Conservation (phyloP, 495 filamentous ascomycete species). For the Neurospora sp. region DNA sequence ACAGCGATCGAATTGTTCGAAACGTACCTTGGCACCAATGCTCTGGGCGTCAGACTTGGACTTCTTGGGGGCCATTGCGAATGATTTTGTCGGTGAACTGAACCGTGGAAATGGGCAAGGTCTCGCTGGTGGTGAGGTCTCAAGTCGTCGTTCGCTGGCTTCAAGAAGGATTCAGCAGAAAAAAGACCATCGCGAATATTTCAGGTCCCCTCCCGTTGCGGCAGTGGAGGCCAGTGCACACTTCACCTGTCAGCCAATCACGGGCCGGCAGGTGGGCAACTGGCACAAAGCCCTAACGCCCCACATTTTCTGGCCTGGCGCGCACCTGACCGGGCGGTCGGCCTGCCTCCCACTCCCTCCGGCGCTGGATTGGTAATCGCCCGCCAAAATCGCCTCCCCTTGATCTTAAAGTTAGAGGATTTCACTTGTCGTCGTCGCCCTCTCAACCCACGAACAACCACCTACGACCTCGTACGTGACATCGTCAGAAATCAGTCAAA, state of each 20-base stretch:
- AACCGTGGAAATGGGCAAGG: neutral
- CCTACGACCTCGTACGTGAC: conserved; percentile 28
- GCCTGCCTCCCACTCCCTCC: conserved; percentile 9
- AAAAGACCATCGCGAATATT: neutral
- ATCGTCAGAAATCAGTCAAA: conserved; percentile 53
- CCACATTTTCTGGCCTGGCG: conserved; percentile 17
- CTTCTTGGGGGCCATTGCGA: conserved; percentile 85
- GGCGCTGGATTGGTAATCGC: conserved; percentile 25
- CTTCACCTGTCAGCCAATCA: neutral
- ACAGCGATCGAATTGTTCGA: neutral
- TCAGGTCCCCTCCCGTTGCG: neutral
- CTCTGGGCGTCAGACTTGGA: conserved; percentile 83
- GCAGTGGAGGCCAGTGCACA: neutral
- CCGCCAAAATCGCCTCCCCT: conserved; percentile 28
- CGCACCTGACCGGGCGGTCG: neutral
- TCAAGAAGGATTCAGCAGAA: conserved; percentile 9
- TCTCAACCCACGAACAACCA: conserved; percentile 30
- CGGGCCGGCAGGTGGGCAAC: neutral
- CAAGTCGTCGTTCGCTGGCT: conserved; percentile 7
- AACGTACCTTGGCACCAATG: conserved; percentile 61
- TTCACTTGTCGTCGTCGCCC: conserved; percentile 20
- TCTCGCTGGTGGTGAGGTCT: neutral
- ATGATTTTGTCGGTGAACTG: conserved; percentile 9
- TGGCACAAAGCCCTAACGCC: conserved; percentile 33
- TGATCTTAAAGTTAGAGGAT: conserved; percentile 23